Percentiles rank a stretch among this genome's conserved stretches.
Conservation (phyloP, 1,139 yeast species). For the Kurtzmaniella quercitrusa region DNA sequence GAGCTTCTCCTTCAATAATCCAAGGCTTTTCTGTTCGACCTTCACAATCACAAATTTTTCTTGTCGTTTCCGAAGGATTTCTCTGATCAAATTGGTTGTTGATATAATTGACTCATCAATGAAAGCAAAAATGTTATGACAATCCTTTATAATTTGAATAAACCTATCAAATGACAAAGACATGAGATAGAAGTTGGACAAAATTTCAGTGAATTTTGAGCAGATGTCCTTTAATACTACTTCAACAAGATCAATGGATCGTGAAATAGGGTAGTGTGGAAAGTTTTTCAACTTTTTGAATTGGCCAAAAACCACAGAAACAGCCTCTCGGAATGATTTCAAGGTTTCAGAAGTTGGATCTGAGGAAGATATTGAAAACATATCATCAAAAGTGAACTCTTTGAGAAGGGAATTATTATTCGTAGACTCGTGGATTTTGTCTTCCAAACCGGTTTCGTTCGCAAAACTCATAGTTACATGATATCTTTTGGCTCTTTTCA, state of each 20-base stretch:
- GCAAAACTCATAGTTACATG: slow-evolving; percentile 73
- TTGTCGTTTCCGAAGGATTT: slow-evolving; percentile 66
- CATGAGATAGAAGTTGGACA: slow-evolving; percentile 23
- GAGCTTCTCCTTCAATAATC: slow-evolving; percentile 43
- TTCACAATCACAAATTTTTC: slow-evolving; percentile 70
- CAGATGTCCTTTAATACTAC: slow-evolving; percentile 41
- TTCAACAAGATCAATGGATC: slow-evolving; percentile 65
- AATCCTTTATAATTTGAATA: slow-evolving; percentile 14
- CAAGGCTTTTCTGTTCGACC: slow-evolving; percentile 44
- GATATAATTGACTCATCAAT: slow-evolving; percentile 35
- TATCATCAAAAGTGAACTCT: slow-evolving; percentile 66
- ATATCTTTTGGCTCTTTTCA: slow-evolving; percentile 71
- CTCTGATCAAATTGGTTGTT: slow-evolving; percentile 57
- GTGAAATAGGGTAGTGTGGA: slow-evolving; percentile 59
- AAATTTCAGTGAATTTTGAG: slow-evolving; percentile 19
- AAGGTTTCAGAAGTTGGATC: slow-evolving; percentile 23
- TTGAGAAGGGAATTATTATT: slow-evolving; percentile 60
- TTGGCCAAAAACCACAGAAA: slow-evolving; percentile 54
- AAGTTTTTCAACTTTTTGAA: slow-evolving; percentile 55
- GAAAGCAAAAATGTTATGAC: slow-evolving; percentile 16
- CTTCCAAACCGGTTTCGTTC: slow-evolving; percentile 67
- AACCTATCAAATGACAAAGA: slow-evolving; percentile 24
- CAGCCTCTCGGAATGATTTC: slow-evolving; percentile 40
- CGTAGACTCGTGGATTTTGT: slow-evolving; percentile 49
- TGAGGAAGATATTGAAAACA: slow-evolving; percentile 40